phyloP scores from a whole-genome alignment of 2,329 filamentous ascomycete species.

The Beauveria brongniartii region DNA sequence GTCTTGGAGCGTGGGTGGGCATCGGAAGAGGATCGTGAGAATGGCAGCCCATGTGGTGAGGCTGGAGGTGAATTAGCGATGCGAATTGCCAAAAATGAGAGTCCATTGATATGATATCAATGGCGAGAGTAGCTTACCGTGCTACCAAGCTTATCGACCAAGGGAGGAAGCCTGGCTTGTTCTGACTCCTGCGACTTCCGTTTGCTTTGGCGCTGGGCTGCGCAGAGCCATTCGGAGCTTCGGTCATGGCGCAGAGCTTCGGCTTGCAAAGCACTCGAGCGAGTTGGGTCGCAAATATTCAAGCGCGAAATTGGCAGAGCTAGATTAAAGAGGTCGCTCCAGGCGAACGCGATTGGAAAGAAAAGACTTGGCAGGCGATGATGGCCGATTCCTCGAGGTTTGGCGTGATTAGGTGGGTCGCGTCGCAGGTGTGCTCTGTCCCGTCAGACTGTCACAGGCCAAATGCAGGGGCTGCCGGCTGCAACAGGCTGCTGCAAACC shows the following conservation, averaged over 20 bases:
- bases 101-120: not conserved
- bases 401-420: slow-evolving; percentile 4
- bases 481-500: not conserved
- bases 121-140: slow-evolving; percentile 35
- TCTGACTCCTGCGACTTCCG: slow-evolving; percentile 21
- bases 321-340: not conserved
- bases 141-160: slow-evolving; percentile 42
- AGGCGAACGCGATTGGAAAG: not conserved
- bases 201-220: slow-evolving; percentile 27
- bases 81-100: not conserved
- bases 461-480: not conserved
- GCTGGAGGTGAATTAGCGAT: slow-evolving; percentile 34
- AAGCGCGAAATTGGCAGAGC: not conserved
- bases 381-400: not conserved
- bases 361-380: not conserved
- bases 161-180: slow-evolving; percentile 21
- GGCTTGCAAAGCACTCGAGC: not conserved
- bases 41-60: slow-evolving; percentile 81
- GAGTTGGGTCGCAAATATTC: not conserved
- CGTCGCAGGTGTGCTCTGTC: not conserved
- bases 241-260: slow-evolving; percentile 24
- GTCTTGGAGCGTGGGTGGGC: slow-evolving; percentile 60
- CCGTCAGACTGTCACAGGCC: not conserved
- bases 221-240: slow-evolving; percentile 32
- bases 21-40: slow-evolving; percentile 72